Conservation (phyloP, 164 flowering plant species). For the Aristolochia contorta region DNA sequence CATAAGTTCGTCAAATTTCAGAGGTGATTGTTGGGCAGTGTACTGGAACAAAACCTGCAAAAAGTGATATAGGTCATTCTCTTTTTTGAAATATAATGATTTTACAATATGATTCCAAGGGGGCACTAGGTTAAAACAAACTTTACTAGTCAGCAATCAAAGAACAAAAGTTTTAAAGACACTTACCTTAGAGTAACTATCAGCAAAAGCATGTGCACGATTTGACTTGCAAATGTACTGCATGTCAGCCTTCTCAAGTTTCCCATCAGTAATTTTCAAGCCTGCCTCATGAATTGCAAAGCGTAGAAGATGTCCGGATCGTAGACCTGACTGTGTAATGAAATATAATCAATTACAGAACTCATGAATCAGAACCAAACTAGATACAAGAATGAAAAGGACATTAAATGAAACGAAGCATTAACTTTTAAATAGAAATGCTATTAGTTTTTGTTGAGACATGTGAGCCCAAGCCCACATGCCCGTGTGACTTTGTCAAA, state of each 20-base stretch:
- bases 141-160: not conserved
- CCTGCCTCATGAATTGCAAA: conserved; percentile 71
- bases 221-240: conserved; percentile 58
- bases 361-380: not conserved
- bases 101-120: not conserved
- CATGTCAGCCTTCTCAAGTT: conserved; percentile 73
- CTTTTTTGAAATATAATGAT: not conserved
- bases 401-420: no score
- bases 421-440: no score
- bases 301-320: conserved; percentile 53
- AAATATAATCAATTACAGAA: not conserved
- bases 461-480: no score
- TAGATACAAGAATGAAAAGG: not conserved
- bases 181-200: conserved; percentile 84
- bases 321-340: conserved; percentile 47
- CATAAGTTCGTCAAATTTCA: conserved; percentile 59
- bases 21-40: conserved; percentile 64
- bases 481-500: no score
- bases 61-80: not conserved
- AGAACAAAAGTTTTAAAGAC: not conserved
- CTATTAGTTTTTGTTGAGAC: no score
- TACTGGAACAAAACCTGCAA: conserved; percentile 75
- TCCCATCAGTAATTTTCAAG: conserved; percentile 61
- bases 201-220: conserved; percentile 85
- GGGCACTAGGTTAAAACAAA: not conserved